These are phyloP conservation scores for Penicillium verrucosum DNA, from an alignment of 2,329 filamentous ascomycete species.

Conservation along the genomic window DNA sequence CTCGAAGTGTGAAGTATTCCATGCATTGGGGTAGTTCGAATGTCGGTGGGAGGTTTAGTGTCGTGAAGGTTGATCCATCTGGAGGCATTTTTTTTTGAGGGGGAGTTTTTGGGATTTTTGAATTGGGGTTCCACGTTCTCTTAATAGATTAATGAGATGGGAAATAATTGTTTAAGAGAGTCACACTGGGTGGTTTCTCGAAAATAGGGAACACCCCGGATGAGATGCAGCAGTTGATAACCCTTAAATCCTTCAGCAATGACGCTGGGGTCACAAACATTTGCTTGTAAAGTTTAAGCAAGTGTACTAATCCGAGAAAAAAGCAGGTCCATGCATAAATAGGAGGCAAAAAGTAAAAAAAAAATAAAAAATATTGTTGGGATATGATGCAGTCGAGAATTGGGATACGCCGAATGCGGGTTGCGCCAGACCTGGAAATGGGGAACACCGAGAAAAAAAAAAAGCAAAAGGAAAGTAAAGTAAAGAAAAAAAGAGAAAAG, in stretches of 20 bases:
- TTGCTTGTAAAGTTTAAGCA: constrained; percentile 6
- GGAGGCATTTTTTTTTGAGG: constrained; percentile 38
- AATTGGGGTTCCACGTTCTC: neutral
- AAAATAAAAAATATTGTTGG: constrained; percentile 3
- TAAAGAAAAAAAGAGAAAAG: neutral
- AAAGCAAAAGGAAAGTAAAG: constrained; percentile 4
- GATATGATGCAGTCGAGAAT: constrained; percentile 17
- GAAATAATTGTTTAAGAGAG: neutral
- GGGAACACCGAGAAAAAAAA: constrained; percentile 8
- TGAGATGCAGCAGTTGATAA: constrained; percentile 4
- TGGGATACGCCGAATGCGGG: constrained; percentile 26
- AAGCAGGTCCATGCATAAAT: neutral
- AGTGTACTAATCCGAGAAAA: neutral
- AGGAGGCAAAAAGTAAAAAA: neutral
- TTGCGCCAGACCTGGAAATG: constrained; percentile 10
- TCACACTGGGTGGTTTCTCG: neutral
- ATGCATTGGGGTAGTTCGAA: constrained; percentile 47
- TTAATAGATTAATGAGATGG: neutral
- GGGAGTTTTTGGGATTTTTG: neutral
- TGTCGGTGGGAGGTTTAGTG: constrained; percentile 44
- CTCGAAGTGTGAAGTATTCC: constrained; percentile 49
- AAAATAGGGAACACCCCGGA: neutral
- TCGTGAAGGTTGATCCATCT: constrained; percentile 43
- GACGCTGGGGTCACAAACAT: constrained; percentile 10
- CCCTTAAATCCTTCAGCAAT: neutral